phyloP scores from a whole-genome alignment of 2,329 filamentous ascomycete species.

The Neoascochyta sp. region DNA sequence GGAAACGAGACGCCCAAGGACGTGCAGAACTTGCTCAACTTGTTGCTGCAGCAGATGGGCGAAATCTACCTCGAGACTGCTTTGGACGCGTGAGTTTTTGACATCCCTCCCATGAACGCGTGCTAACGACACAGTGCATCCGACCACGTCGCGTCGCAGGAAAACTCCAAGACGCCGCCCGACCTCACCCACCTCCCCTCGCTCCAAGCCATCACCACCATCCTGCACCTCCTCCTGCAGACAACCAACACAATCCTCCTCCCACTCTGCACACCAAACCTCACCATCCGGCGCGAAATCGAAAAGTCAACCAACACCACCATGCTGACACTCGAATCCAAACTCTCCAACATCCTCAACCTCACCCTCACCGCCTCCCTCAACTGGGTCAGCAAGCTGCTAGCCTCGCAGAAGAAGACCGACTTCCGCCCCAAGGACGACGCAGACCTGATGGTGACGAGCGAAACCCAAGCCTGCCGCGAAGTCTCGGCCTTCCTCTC shows the following conservation, averaged over 20 bases:
- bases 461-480: conserved; percentile 76
- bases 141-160: conserved; percentile 71
- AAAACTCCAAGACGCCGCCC: conserved; percentile 78
- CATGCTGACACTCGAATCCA: conserved; percentile 76
- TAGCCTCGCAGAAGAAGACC: conserved; percentile 76
- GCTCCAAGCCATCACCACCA: conserved; percentile 77
- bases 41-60: conserved; percentile 83
- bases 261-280: conserved; percentile 81
- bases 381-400: conserved; percentile 69
- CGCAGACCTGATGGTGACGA: conserved; percentile 44
- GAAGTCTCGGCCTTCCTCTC: conserved; percentile 76
- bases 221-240: conserved; percentile 88
- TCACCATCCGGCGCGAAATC: conserved; percentile 85
- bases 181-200: conserved; percentile 79
- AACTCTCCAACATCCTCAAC: conserved; percentile 69
- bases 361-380: conserved; percentile 68
- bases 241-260: conserved; percentile 89
- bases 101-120: not conserved
- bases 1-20: conserved; percentile 90
- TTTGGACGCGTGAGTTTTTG: conserved; percentile 52
- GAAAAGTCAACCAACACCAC: conserved; percentile 74
- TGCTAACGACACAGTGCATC: conserved; percentile 38
- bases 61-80: conserved; percentile 70
- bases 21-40: conserved; percentile 75
- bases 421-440: conserved; percentile 88